A percentile compares a stretch with the other conserved stretches of the same genome.
Conservation (phyloP, 441 rosid genomes). For the Gossypium aridum region DNA sequence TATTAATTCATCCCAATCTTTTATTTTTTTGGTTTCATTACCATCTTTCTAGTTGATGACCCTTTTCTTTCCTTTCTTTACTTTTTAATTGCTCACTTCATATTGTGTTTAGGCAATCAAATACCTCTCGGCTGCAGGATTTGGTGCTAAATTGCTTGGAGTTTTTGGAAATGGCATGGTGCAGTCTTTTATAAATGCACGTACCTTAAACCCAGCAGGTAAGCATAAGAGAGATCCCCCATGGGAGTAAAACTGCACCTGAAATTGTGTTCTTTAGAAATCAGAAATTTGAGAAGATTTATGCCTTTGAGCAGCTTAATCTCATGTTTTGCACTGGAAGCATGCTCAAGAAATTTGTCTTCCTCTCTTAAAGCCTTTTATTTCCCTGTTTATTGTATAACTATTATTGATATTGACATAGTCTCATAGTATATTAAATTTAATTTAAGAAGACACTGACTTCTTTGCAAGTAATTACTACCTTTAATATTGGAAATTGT, state of each 20-base stretch:
- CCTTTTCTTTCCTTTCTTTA: background rate
- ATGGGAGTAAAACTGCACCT: background rate
- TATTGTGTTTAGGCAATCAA: conserved; percentile 64
- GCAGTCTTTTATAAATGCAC: conserved; percentile 81
- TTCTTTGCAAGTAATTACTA: background rate
- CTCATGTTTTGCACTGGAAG: background rate
- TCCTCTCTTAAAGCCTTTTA: background rate
- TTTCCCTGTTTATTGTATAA: background rate
- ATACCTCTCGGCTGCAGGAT: conserved; percentile 91
- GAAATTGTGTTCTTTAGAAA: background rate
- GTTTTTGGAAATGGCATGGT: conserved; percentile 94
- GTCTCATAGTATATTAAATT: background rate
- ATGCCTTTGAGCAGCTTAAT: background rate
- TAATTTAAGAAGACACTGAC: background rate
- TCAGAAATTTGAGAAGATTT: background rate
- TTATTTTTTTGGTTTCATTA: background rate
- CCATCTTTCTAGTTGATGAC: background rate
- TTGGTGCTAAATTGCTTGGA: conserved; percentile 93
- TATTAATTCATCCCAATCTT: background rate
- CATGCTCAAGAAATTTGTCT: background rate
- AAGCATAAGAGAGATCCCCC: conserved; percentile 1
- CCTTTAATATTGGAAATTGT: background rate
- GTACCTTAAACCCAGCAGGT: conserved; percentile 68
- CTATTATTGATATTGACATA: background rate
- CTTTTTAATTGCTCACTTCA: conserved; percentile 17